These are phyloP conservation scores for Jackrogersella multiformis DNA, from an alignment of 495 filamentous ascomycete genomes.

Conservation along the genomic window DNA sequence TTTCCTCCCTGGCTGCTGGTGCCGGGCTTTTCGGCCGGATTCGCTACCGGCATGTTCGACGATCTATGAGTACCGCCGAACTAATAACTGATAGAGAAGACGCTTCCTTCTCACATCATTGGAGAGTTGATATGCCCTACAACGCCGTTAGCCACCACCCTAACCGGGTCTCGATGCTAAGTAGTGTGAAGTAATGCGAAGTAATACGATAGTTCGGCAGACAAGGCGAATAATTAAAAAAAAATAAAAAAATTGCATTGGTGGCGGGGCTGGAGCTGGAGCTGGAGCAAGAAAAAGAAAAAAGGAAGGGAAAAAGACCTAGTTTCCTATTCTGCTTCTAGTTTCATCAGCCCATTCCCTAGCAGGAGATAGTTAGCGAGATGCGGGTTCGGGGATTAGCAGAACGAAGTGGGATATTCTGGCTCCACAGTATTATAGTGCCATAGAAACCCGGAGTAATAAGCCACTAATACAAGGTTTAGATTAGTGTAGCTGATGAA, in stretches of 20 bases:
- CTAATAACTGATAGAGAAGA: background rate
- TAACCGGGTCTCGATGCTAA: no score
- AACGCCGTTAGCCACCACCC: background rate
- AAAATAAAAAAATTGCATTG: constrained; percentile 29
- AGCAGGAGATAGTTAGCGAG: constrained; percentile 39
- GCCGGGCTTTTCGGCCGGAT: constrained; percentile 38
- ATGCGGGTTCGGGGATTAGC: constrained; percentile 31
- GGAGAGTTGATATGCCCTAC: background rate
- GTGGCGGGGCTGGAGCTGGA: constrained; percentile 31
- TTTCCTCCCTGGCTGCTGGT: constrained; percentile 40
- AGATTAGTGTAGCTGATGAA: background rate
- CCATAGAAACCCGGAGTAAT: constrained; percentile 4
- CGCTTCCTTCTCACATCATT: background rate
- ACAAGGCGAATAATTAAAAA: background rate
- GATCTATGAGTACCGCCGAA: constrained; percentile 38
- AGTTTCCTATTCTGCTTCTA: constrained; percentile 37
- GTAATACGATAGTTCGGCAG: constrained; percentile 6
- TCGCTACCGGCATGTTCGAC: constrained; percentile 36
- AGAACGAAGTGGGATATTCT: constrained; percentile 22
- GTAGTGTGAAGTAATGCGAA: constrained; percentile 14
- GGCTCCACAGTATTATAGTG: background rate
- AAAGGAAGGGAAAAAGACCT: constrained; percentile 12
- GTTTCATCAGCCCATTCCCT: constrained; percentile 41
- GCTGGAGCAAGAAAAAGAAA: background rate
- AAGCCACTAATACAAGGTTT: constrained; percentile 14